These are phyloP conservation scores for Dentiscutata heterogama DNA, from an alignment of 371 early-diverging fungal genomes.

Conservation along the genomic window DNA sequence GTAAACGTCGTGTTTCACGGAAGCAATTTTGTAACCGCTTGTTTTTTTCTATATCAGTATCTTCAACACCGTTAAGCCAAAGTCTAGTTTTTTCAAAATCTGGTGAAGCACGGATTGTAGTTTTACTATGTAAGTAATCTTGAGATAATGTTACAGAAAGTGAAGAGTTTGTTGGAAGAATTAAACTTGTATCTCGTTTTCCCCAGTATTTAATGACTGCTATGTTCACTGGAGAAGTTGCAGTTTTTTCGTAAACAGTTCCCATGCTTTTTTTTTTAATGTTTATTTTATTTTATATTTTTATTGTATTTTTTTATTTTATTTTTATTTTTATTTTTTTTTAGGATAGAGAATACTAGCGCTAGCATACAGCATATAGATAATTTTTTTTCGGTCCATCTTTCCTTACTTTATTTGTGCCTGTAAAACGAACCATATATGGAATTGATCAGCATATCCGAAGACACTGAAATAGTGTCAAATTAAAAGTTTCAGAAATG, in stretches of 20 bases:
- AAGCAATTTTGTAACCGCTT: conserved; percentile 90
- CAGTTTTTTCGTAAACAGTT: conserved; percentile 61
- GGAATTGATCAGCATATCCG: too few species aligned
- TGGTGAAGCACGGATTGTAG: conserved; percentile 83
- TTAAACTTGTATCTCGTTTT: conserved; percentile 89
- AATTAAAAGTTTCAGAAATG: too few species aligned
- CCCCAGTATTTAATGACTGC: conserved; percentile 99
- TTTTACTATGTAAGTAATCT: conserved; percentile 94
- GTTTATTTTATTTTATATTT: too few species aligned
- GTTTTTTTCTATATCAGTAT: conserved; percentile 77
- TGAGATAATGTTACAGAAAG: conserved; percentile 97
- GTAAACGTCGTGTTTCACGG: conserved; percentile 80
- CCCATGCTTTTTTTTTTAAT: not conserved
- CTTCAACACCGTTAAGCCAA: conserved; percentile 96
- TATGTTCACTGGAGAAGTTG: conserved; percentile 98
- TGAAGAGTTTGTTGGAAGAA: conserved; percentile 97
- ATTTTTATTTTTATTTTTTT: too few species aligned
- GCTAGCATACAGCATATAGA: too few species aligned
- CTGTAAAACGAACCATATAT: too few species aligned
- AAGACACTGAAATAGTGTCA: too few species aligned
- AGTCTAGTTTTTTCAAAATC: conserved; percentile 76
- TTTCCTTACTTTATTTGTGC: too few species aligned
- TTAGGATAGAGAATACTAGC: too few species aligned
- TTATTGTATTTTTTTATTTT: too few species aligned
- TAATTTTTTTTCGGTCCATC: too few species aligned